Evolutionary conservation across 768 basidiomycete species (phyloP).

Genomic region (Bullera alba): DNA sequence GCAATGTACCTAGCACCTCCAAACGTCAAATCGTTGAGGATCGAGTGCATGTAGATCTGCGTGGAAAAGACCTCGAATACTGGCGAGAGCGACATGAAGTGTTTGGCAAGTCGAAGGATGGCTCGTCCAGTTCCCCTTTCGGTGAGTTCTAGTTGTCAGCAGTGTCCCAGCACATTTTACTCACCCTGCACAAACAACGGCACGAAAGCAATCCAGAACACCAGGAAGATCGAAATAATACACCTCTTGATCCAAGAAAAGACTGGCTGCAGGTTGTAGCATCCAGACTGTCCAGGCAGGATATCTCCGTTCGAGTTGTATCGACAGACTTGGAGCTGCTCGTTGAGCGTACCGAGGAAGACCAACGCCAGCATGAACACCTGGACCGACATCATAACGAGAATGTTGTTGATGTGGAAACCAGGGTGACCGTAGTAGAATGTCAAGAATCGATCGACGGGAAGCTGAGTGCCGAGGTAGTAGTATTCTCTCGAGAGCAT

Average conservation of each 20-base stretch:
- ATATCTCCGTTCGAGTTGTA: slow-evolving; percentile 68
- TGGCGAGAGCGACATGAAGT: slow-evolving; percentile 88
- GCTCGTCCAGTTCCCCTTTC: slow-evolving; percentile 92
- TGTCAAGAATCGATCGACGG: slow-evolving; percentile 96
- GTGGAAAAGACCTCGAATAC: slow-evolving; percentile 98
- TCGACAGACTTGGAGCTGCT: slow-evolving; percentile 68
- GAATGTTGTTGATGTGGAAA: slow-evolving; percentile 99
- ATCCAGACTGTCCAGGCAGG: slow-evolving; percentile 71
- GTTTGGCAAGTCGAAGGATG: slow-evolving; percentile 81
- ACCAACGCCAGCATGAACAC: slow-evolving; percentile 91
- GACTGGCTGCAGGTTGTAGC: slow-evolving; percentile 89
- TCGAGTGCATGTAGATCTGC: slow-evolving; percentile 96
- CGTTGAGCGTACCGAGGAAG: slow-evolving; percentile 87
- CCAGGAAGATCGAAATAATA: slow-evolving; percentile 96
- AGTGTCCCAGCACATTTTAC: slow-evolving; percentile 15
- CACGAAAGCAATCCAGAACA: slow-evolving; percentile 94
- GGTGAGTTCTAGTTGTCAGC: slow-evolving; percentile 94
- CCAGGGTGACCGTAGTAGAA: slow-evolving; percentile 99
- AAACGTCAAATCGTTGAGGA: slow-evolving; percentile 91
- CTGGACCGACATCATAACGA: slow-evolving; percentile 94
- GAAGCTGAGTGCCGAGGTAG: slow-evolving; percentile 94
- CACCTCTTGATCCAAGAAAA: slow-evolving; percentile 93
- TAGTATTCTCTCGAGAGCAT: slow-evolving; percentile 99
- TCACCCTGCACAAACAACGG: slow-evolving; percentile 93
- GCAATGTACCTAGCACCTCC: slow-evolving; percentile 98